phyloP scores from a whole-genome alignment of 2,329 filamentous ascomycete species.

The Claviceps pazoutovae region DNA sequence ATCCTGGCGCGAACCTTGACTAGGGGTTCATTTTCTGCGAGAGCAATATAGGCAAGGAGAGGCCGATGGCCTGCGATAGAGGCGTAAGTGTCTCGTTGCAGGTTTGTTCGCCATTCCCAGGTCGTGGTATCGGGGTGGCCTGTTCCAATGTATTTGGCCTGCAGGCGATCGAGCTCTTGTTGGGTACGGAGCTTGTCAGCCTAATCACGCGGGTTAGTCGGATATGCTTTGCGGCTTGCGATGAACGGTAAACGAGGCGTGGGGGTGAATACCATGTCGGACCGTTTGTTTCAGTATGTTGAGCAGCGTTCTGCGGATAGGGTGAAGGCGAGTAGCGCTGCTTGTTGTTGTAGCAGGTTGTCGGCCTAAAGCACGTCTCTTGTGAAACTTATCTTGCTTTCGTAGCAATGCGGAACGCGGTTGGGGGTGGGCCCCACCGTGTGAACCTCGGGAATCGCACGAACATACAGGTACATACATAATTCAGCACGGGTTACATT shows the following conservation, averaged over 20 bases:
- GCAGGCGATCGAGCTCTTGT: slow-evolving; percentile 92
- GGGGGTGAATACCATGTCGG: not conserved
- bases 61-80: slow-evolving; percentile 83
- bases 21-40: slow-evolving; percentile 74
- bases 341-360: not conserved
- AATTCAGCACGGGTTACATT: no score
- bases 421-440: no score
- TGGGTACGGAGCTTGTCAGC: slow-evolving; percentile 96
- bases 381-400: not conserved
- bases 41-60: slow-evolving; percentile 73
- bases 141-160: slow-evolving; percentile 90
- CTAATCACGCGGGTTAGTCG: slow-evolving; percentile 24
- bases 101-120: slow-evolving; percentile 95
- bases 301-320: not conserved
- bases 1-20: slow-evolving; percentile 68
- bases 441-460: no score
- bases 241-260: not conserved
- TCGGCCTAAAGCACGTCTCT: not conserved
- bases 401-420: no score
- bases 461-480: no score
- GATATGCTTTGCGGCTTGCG: not conserved
- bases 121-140: slow-evolving; percentile 93
- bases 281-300: not conserved
- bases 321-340: not conserved
- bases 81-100: slow-evolving; percentile 82